phyloP scores from a whole-genome alignment of 345 rosid genomes.

The Eucalyptus camaldulensis region DNA sequence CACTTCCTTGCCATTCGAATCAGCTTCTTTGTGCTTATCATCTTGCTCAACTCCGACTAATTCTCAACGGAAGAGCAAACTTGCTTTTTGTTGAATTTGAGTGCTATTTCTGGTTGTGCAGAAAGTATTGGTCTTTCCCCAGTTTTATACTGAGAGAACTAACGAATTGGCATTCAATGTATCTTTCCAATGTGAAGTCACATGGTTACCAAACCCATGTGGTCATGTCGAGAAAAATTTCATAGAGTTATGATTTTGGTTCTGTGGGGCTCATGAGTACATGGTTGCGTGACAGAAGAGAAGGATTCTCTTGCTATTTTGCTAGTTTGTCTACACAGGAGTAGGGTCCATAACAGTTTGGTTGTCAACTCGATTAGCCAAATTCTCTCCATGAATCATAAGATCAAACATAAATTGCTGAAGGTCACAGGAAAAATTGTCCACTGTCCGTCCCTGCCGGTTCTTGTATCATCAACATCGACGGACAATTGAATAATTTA shows the following conservation, averaged over 20 bases:
- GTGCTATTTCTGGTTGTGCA: background rate
- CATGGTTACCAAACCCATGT: background rate
- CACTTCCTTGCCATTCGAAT: background rate
- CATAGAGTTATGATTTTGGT: background rate
- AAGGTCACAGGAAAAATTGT: background rate
- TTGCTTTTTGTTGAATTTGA: background rate
- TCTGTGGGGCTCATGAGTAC: background rate
- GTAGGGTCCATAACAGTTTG: background rate
- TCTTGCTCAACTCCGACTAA: background rate
- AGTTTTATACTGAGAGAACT: background rate
- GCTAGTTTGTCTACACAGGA: background rate
- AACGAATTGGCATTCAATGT: background rate
- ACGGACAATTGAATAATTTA: background rate
- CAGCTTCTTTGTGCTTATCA: conserved; percentile 6
- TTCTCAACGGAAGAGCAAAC: background rate
- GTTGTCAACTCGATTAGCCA: background rate
- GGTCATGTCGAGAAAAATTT: background rate
- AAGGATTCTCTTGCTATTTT: background rate
- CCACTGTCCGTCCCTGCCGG: background rate
- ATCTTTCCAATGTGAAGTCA: background rate
- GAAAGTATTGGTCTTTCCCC: background rate
- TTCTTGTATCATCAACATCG: background rate
- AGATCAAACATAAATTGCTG: background rate
- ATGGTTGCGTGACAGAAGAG: background rate
- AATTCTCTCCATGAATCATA: background rate